phyloP scores from a whole-genome alignment of 2,329 filamentous ascomycete genomes.

The Sporothrix pseudoabietina region DNA sequence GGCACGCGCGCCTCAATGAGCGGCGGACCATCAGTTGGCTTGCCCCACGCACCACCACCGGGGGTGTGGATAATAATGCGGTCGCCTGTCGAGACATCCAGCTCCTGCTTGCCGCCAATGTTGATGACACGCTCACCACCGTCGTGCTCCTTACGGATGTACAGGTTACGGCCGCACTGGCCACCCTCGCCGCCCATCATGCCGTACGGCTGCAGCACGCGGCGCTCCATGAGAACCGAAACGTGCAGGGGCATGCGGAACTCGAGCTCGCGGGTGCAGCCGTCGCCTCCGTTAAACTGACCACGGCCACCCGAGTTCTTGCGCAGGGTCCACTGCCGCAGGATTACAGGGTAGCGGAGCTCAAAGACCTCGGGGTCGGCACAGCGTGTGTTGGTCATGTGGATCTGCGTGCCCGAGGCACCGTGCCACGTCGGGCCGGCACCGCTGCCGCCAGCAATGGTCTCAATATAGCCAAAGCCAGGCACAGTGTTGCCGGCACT shows the following conservation, averaged over 20 bases:
- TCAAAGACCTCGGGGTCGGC: constrained; percentile 43
- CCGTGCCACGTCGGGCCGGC: constrained; percentile 40
- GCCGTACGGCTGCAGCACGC: constrained; percentile 11
- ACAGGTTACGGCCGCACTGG: neutral
- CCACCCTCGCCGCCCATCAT: constrained; percentile 15
- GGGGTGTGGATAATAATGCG: constrained; percentile 13
- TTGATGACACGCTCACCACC: constrained; percentile 21
- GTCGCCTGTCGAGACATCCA: constrained; percentile 14
- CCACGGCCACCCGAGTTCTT: constrained; percentile 40
- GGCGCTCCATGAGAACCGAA: constrained; percentile 3
- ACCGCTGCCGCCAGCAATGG: constrained; percentile 42
- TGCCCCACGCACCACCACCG: constrained; percentile 18
- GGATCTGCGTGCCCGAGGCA: constrained; percentile 38
- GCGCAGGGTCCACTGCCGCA: constrained; percentile 40
- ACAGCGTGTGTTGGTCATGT: constrained; percentile 41
- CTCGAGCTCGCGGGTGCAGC: constrained; percentile 43
- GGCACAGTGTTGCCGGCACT: constrained; percentile 32
- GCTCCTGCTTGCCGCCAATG: constrained; percentile 23
- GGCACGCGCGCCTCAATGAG: neutral
- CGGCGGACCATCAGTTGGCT: constrained; percentile 9
- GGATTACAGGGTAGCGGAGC: constrained; percentile 42
- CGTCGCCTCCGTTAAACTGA: constrained; percentile 41
- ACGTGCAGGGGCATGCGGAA: constrained; percentile 34
- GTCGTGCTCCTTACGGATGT: neutral
- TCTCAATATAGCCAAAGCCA: constrained; percentile 41